These are phyloP conservation scores for Vitis hybrid DNA, from an alignment of 177 flowering plant species.

Conservation along the genomic window DNA sequence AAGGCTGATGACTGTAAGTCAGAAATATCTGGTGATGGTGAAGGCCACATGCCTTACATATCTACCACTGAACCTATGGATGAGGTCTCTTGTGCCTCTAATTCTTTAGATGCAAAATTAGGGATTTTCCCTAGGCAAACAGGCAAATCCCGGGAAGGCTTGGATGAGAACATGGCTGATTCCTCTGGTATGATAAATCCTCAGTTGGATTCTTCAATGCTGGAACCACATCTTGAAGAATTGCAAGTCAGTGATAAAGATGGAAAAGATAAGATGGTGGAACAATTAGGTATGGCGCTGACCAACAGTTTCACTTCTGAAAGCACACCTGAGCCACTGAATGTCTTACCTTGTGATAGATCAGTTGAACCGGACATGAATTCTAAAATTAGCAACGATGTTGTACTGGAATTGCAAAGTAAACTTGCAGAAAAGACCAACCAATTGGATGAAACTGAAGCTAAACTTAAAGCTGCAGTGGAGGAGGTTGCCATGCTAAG, in stretches of 20 bases:
- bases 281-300: slow-evolving; percentile 32
- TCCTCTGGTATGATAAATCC: slow-evolving; percentile 53
- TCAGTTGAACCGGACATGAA: slow-evolving; percentile 31
- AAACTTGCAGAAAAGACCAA: slow-evolving; percentile 62
- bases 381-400: slow-evolving; percentile 34
- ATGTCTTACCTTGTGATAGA: slow-evolving; percentile 33
- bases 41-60: slow-evolving; percentile 33
- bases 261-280: slow-evolving; percentile 43
- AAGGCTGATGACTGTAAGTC: slow-evolving; percentile 62
- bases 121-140: slow-evolving; percentile 33
- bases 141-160: slow-evolving; percentile 55
- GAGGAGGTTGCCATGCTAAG: slow-evolving; percentile 66
- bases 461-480: slow-evolving; percentile 55
- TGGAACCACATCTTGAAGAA: slow-evolving; percentile 62
- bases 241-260: slow-evolving; percentile 36
- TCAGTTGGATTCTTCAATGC: slow-evolving; percentile 78
- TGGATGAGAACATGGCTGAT: slow-evolving; percentile 91
- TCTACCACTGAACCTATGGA: slow-evolving; percentile 73
- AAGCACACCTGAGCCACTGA: slow-evolving; percentile 41
- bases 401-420: slow-evolving; percentile 55
- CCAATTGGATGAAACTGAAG: slow-evolving; percentile 59
- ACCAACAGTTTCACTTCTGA: slow-evolving; percentile 50
- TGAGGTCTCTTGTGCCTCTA: slow-evolving; percentile 75
- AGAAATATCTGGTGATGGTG: slow-evolving; percentile 55
- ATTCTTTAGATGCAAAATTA: slow-evolving; percentile 40